Base-by-base conservation (phyloP, 768 basidiomycete species). In the Panus rudis region DNA sequence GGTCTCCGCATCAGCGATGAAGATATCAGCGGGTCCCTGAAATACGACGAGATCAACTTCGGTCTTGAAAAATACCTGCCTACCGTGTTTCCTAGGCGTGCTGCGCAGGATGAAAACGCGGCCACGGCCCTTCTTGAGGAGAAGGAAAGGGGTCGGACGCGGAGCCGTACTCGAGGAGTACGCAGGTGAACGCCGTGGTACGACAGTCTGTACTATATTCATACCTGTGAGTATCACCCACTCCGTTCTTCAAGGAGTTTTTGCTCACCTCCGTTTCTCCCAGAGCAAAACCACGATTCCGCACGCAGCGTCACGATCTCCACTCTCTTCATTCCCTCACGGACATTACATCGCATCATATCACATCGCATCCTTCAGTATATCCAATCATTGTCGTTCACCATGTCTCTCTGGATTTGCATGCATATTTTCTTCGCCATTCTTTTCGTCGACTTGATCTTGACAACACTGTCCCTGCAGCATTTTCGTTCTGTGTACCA, bases 61-160 rank as follows among this genome's bases (percentile, higher is more conserved):
- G 50, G 47, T 14, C 40, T 52, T 12, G 50, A 48, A 23, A 47
- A 48, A 32, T 48, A 47, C 30, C 23, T 52, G 13, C 38, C 37
- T 4, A 26, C 37, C 8, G 43, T 21, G 21, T 31, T 48, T 12
- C 38, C 35, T 5, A 43, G 30, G 31, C 39, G 43, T 4, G 26
- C 34, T n/a, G 43, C 24, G 7, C 16, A 37, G 24, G 43, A 52
- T 32, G 46, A 52, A 22, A 48, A 52, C 27, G 37, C 23, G 14
- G 17, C n/a, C 10, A 37, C 14, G 17, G 43, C 45, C 21, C 39
- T 24, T 13, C 30, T 24, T 4, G 39, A 28, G 16, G 49, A 52
- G 31, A 38, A 38, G 25, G 47, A 48, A 27, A 38, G 50, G 13
- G 50, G 50, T 39, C 41, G 50, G 13, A 47, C 50, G 1, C 28